Base-by-base conservation (phyloP, 345 rosid genomes). In the Angophora floribunda region DNA sequence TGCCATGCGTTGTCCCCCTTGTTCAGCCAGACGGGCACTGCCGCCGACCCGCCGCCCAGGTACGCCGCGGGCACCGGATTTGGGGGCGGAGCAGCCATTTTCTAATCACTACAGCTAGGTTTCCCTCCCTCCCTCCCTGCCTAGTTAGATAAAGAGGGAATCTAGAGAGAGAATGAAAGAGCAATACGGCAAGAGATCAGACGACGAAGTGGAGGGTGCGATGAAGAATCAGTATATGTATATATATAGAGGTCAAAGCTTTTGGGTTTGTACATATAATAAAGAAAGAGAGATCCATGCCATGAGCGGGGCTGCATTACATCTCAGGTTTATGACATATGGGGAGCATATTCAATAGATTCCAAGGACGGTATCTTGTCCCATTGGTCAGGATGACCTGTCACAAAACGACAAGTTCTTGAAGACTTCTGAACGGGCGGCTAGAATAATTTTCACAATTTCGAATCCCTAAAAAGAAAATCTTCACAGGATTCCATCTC, bases 1-100 rank as follows among this genome's bases (percentile, higher is more conserved):
- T 89, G 90, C 90, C 90, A 89, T 0, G 90, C 84, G 84, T 89
- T 89, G 90, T 89, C 90, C 19, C 90, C 90, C 28, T 86, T 86
- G 90, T 89, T 89, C 41, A 89, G 90, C 90, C 90, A 89, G 75
- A 49, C 88, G 13, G 90, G 90, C 30, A 50, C 80, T 0, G 88
- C 52, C 14, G 57, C 86, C 22, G 86, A 50, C 10, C 80, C 24
- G 51, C 87, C 75, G n/a, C 52, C 87, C 88, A 61, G 90, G 88
- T 89, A 89, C 9, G 88, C 90, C 59, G 63, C 24, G 8, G 90
- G 88, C 36, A 84, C 61, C 7, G 84, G 88, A 26, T 88, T 13
- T 6, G 90, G 90, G 51, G 90, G 19, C 2, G 80, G 85, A 86
- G 86, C 89, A 28, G 89, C 82, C 89, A 88, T 88, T 45, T 2